Evolutionary conservation across 139 green algal genomes (phyloP), one percentile per base, ranked within the genome.

Genomic region (Raphidocelis subcapitata): DNA sequence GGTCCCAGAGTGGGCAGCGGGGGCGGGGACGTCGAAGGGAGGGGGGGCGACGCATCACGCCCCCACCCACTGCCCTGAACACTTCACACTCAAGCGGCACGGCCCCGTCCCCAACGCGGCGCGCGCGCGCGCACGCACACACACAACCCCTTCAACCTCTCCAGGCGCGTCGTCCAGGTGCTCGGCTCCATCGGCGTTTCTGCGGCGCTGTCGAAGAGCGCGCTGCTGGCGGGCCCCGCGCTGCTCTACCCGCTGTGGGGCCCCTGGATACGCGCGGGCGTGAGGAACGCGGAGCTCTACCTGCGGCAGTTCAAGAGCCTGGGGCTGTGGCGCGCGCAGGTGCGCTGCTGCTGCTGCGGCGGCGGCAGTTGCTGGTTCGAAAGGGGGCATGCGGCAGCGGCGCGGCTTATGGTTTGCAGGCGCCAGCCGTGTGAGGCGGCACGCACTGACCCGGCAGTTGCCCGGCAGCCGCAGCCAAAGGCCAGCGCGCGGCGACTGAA

Each of bases 161-260:
- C 15, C 81, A 88, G 82, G 69, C 80, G 83, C 12, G 32, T 88
- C 18, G 79, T 93, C 41, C 83, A 92, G 72, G 67, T 84, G 37
- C 64, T 86, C 36, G 83, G 76, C 18, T 83, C 84, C 2, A 62
- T 93, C 31, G 86, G 81, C 5, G 63, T 77, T 10, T 85, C 81
- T 0, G 74, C 91, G 36, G 32, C 88, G 29, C 69, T 92, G 23
- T 83, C 73, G 61, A 92, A 92, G 73, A 81, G 71, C 10, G 84
- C 80, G 14, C 29, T 87, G 49, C 82, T 93, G 62, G 88, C 88
- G 14, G 86, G 73, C 1, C 75, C 84, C n/a, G 84, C 81, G 16
- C 75, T 93, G 64, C 81, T 90, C 54, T 93, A 81, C 81, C 88
- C 88, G 1, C 49, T 93, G 14, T 93, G 88, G 88, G 86, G 86